Conservation (phyloP, 176 grass and related monocot genomes). For the Hyparrhenia diplandra region DNA sequence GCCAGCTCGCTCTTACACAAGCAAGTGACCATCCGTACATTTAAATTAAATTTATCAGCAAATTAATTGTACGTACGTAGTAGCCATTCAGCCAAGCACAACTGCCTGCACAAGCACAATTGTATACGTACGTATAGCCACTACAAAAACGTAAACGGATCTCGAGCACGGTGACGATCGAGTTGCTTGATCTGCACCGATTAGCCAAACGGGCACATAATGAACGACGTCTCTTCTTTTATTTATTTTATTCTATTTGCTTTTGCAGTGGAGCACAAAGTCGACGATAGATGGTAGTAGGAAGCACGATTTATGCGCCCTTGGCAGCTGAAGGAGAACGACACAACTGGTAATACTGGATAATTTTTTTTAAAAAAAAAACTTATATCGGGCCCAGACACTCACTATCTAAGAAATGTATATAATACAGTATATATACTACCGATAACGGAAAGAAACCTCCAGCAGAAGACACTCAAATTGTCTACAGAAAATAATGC, state of each 20-base stretch:
- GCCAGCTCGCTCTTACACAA: not conserved
- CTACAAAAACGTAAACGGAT: not conserved
- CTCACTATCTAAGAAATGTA: too few species aligned
- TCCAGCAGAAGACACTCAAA: not conserved
- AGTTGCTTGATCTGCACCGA: not conserved
- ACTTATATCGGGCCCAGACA: too few species aligned
- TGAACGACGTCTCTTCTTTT: not conserved
- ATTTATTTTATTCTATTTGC: not conserved
- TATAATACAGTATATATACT: not conserved
- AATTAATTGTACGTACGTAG: not conserved
- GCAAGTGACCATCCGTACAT: not conserved
- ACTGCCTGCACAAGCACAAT: not conserved
- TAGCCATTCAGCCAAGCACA: not conserved
- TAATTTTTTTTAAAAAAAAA: too few species aligned
- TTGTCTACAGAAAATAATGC: not conserved
- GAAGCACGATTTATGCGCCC: not conserved
- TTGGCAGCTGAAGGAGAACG: not conserved
- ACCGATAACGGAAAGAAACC: not conserved
- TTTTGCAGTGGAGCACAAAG: not conserved
- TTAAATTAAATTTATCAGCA: not conserved
- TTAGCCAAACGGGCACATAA: not conserved
- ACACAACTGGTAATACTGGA: not conserved
- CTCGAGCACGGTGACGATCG: not conserved
- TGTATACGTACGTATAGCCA: not conserved
- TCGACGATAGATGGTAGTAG: not conserved